Base-by-base conservation (phyloP, 257 asterid species). In the Rhazya stricta region DNA sequence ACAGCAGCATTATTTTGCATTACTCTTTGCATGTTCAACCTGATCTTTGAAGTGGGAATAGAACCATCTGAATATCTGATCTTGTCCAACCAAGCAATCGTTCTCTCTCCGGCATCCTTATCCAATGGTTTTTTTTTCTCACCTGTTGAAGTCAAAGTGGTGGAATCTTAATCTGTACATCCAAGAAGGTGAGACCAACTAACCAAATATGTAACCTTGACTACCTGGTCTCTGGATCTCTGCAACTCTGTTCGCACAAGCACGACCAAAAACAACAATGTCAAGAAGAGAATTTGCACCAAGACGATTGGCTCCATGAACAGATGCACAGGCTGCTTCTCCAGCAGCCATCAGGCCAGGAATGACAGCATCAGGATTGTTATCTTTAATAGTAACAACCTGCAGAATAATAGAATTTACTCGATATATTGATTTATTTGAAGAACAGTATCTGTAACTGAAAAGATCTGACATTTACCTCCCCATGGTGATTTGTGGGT, bases 1-100 rank as follows among this genome's bases (percentile, higher is more conserved):
- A 95, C 99, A 77, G 99, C 99, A 72, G 98, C 98, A 89, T 95
- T 95, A 81, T 78, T 95, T 85, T 95, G 99, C 99, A 95, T 92
- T 61, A 91, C 70, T 66, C 97, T 87, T 78, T 95, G 99, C 99
- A 92, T 92, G 78, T 95, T 89, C 87, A 95, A 78, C 71, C 99
- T 88, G 73, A 95, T 90, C 39, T 91, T 84, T 67, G 98, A 92
- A 73, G 99, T 95, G 65, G 98, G 96, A 81, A 86, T 81, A 70
- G 96, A 88, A 74, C 99, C 99, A 77, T 90, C 90, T 69, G 99
- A 90, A 82, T 95, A 87, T 65, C 99, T 88, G 43, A 95, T 85
- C 87, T 91, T 91, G 91, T 95, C 97, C 88, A 95, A 81, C 99
- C 99, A 95, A 63, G 91, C 90, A 51, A 95, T 88, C 42, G 99